phyloP scores from a whole-genome alignment of 2,329 filamentous ascomycete species.

The Cladosporium sp. region DNA sequence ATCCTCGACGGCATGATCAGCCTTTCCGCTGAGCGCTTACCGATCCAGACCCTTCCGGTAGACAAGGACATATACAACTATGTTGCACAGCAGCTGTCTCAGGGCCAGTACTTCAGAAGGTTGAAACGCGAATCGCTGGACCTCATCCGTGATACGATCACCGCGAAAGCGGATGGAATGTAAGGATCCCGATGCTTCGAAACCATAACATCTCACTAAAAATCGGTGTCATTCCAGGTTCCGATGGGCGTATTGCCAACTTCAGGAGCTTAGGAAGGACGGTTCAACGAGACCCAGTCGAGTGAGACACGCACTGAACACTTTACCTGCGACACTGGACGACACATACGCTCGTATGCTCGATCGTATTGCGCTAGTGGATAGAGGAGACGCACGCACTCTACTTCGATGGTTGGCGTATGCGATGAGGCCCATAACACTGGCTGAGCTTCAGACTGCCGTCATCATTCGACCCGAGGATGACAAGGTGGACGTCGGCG shows the following conservation, averaged over 20 bases:
- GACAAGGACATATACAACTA: not conserved
- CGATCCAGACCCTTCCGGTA: not conserved
- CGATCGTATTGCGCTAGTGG: not conserved
- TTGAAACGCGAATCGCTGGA: not conserved
- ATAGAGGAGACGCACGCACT: not conserved
- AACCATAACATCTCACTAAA: not conserved
- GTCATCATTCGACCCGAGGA: not conserved
- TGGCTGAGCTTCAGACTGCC: not conserved
- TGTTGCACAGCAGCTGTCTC: not conserved
- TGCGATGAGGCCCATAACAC: not conserved
- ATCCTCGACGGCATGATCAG: not conserved
- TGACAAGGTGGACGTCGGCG: not conserved
- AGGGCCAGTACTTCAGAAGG: not conserved
- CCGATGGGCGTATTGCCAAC: not conserved
- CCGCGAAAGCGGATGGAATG: not conserved
- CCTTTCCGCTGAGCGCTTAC: not conserved
- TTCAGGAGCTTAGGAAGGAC: not conserved
- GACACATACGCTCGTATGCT: not conserved
- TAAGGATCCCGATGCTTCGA: not conserved
- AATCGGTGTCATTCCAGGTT: not conserved
- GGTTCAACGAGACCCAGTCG: not conserved
- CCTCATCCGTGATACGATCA: not conserved
- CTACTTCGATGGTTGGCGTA: not conserved
- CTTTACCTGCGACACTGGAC: not conserved
- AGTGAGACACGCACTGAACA: not conserved